phyloP scores from a whole-genome alignment of 1,284 basidiomycete genomes.

The Moesziomyces parantarcticus region DNA sequence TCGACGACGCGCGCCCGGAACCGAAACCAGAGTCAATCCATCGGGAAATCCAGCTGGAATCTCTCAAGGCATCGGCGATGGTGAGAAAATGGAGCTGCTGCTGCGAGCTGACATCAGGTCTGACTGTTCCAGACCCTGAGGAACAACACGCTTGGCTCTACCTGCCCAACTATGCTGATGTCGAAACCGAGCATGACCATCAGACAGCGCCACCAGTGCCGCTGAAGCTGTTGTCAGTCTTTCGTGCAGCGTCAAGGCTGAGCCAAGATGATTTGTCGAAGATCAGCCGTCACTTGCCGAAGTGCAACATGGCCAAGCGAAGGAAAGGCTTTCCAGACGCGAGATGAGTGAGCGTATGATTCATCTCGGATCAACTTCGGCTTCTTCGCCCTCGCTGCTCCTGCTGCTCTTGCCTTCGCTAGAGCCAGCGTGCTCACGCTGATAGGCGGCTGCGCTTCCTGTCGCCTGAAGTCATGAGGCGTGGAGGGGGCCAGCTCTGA shows the following conservation, averaged over 20 bases:
- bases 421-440: too few species aligned
- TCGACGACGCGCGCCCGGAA: slow-evolving; percentile 9
- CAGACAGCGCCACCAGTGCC: slow-evolving; percentile 1
- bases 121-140: background rate
- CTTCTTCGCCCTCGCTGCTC: background rate
- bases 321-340: background rate
- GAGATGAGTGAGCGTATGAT: slow-evolving; percentile 43
- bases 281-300: slow-evolving; percentile 6
- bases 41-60: background rate
- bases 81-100: too few species aligned
- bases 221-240: slow-evolving; percentile 1
- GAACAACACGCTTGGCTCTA: background rate
- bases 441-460: too few species aligned
- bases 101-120: background rate
- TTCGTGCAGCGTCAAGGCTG: slow-evolving; percentile 3
- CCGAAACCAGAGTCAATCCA: slow-evolving; percentile 6
- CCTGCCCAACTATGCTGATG: background rate
- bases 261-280: background rate
- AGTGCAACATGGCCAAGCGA: background rate
- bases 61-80: background rate
- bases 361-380: slow-evolving; percentile 12
- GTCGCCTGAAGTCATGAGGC: too few species aligned
- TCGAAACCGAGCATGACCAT: slow-evolving; percentile 4
- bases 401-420: too few species aligned
- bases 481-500: too few species aligned